phyloP scores from a whole-genome alignment of 371 early-diverging fungal genomes.

The Fennellomyces sp. region DNA sequence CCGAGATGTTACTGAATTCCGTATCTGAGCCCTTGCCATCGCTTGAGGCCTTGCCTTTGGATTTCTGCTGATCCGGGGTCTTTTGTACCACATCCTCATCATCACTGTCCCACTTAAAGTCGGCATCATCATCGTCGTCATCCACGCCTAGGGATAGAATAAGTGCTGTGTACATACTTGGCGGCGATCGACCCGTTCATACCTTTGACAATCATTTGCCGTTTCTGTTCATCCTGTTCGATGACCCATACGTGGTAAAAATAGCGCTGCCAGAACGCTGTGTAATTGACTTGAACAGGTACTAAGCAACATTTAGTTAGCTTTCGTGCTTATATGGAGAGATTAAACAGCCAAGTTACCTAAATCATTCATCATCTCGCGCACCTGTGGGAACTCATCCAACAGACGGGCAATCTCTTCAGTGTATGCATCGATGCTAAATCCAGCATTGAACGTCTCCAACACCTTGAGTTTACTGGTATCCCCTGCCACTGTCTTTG shows the following conservation, averaged over 20 bases:
- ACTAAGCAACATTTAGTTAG: slow-evolving; percentile 18
- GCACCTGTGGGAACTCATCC: slow-evolving; percentile 33
- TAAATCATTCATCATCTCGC: slow-evolving; percentile 44
- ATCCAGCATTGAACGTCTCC: slow-evolving; percentile 20
- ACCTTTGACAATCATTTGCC: slow-evolving; percentile 43
- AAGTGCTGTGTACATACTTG: too few species aligned
- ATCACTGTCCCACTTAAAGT: slow-evolving; percentile 54
- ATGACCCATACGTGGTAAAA: slow-evolving; percentile 49
- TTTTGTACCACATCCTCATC: slow-evolving; percentile 32
- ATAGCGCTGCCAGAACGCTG: slow-evolving; percentile 49
- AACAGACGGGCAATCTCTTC: slow-evolving; percentile 44
- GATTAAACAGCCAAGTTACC: too few species aligned
- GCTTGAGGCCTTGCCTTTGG: neutral
- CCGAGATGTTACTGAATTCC: slow-evolving; percentile 26
- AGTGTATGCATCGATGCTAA: slow-evolving; percentile 45
- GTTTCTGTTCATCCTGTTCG: slow-evolving; percentile 50
- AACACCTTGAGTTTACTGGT: slow-evolving; percentile 13
- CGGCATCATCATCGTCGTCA: slow-evolving; percentile 35
- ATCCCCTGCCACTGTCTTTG: slow-evolving; percentile 1
- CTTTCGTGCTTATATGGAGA: neutral
- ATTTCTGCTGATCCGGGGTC: neutral
- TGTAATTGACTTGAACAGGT: slow-evolving; percentile 47
- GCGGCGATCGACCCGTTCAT: too few species aligned
- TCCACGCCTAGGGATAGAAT: slow-evolving; percentile 2
- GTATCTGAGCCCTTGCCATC: slow-evolving; percentile 21